A percentile compares a stretch with the other conserved stretches of the same genome.
These are phyloP conservation scores for Pleurotus eryngii DNA, from an alignment of 768 basidiomycete genomes.

Conservation along the genomic window DNA sequence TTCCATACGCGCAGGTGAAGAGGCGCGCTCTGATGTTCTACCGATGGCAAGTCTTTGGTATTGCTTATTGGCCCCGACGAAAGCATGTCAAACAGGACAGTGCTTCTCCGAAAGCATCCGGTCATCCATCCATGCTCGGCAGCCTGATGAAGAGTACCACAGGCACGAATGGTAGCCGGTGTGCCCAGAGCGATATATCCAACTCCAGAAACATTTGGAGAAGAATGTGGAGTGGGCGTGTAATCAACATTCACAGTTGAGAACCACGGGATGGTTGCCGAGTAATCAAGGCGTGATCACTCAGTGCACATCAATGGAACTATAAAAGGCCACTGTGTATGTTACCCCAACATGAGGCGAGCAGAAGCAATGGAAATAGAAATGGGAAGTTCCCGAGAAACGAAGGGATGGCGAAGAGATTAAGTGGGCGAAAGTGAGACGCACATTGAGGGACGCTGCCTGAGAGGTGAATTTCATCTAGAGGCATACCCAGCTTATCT, in stretches of 20 bases:
- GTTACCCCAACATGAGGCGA: background rate
- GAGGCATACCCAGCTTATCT: constrained; percentile 70
- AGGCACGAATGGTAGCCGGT: background rate
- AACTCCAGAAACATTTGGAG: background rate
- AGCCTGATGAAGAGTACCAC: background rate
- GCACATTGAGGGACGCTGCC: constrained; percentile 74
- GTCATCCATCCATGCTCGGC: background rate
- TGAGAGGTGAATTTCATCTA: constrained; percentile 68
- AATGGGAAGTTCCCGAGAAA: background rate
- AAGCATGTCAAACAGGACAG: background rate
- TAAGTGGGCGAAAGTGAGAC: constrained; percentile 18
- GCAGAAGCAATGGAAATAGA: background rate
- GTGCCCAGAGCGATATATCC: background rate
- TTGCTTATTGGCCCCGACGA: background rate
- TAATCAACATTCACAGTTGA: background rate
- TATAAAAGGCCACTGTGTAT: background rate
- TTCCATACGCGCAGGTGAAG: background rate
- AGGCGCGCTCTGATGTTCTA: background rate
- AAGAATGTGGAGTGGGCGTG: constrained; percentile 3
- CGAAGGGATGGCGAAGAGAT: constrained; percentile 2
- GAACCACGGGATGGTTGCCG: background rate
- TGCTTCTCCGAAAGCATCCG: too few species aligned
- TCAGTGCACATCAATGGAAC: background rate
- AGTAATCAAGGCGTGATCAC: background rate
- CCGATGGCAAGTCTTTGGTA: background rate